A percentile compares a stretch with the other conserved stretches of the same genome.
These are phyloP conservation scores for Proliferodiscus dingleyae DNA, from an alignment of 2,329 filamentous ascomycete genomes.

Conservation along the genomic window DNA sequence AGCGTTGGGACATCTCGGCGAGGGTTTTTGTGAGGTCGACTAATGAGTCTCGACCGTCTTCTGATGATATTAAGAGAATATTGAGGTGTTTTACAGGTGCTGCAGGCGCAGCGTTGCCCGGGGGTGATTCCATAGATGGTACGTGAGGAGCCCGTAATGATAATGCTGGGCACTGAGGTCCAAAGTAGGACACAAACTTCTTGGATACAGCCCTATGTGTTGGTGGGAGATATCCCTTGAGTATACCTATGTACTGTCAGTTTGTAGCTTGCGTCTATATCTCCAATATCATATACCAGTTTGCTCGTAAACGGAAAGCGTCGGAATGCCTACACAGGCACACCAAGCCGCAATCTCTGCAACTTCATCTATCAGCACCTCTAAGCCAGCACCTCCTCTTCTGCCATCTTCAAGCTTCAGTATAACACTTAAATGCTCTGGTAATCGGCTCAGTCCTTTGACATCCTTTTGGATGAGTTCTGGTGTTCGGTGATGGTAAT, in stretches of 20 bases:
- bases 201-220: slow-evolving; percentile 73
- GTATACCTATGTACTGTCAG: slow-evolving; percentile 54
- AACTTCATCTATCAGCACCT: slow-evolving; percentile 82
- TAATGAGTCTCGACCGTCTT: slow-evolving; percentile 88
- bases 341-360: slow-evolving; percentile 93
- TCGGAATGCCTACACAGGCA: slow-evolving; percentile 79
- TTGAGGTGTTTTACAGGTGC: slow-evolving; percentile 39
- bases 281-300: slow-evolving; percentile 57
- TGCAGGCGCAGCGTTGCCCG: slow-evolving; percentile 37
- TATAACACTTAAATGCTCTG: slow-evolving; percentile 83
- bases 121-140: slow-evolving; percentile 49
- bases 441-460: slow-evolving; percentile 65
- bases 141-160: slow-evolving; percentile 69
- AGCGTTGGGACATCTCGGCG: slow-evolving; percentile 88
- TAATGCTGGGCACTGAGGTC: slow-evolving; percentile 65
- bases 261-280: not conserved
- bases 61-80: slow-evolving; percentile 77
- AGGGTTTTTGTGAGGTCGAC: slow-evolving; percentile 94
- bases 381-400: slow-evolving; percentile 67
- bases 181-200: slow-evolving; percentile 85
- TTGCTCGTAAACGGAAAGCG: slow-evolving; percentile 86
- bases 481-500: slow-evolving; percentile 93
- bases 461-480: slow-evolving; percentile 89
- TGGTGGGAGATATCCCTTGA: slow-evolving; percentile 86
- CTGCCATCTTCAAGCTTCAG: slow-evolving; percentile 68